Base-by-base conservation (phyloP, 495 filamentous ascomycete species). In the Penicillium parvum region DNA sequence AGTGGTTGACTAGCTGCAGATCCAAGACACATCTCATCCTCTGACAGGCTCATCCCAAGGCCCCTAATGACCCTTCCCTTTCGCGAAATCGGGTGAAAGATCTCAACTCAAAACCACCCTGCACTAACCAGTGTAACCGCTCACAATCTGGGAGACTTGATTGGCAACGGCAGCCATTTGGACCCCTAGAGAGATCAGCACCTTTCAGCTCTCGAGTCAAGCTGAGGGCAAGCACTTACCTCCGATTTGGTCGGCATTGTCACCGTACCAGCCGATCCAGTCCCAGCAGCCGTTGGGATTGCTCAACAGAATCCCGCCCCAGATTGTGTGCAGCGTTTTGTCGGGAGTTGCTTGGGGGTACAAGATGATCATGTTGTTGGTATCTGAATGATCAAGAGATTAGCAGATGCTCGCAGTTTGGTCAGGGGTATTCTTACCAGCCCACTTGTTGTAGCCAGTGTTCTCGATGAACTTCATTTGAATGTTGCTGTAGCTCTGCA, bases 201-300 rank as follows among this genome's bases (percentile, higher is more conserved):
- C 3, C 4, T 4, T 3, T 28, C n/a, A 11, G 10, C 12, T 28
- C 26, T 11, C 4, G 10, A 15, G 19, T 32, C n/a, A 21, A 14
- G 5, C 4, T 10, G 35, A 15, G 12, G 7, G n/a, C 15, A 26
- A 15, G 7, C 7, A 32, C 11, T 32, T 19, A 23, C 38, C 38
- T 41, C 47, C 41, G 25, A 45, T 45, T 7, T 50, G 47, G 10
- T 50, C 41, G 7, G 41, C 47, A 35, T 50, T 50, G 2, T 15
- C 15, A 18, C 47, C 41, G 34, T 50, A 50, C 47, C 41, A 45
- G 14, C 41, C 47, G 7, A 50, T 20, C 47, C 47, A 50, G 11
- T 50, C 41, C 47, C 47, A 45, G 41, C 47, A 50, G 32, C 41
- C 47, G 20, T 50, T 50, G 3, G 47, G 40, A 15, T 45, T 50